Percentiles rank a stretch among this genome's conserved stretches.
Conservation (phyloP, 352 stramenopile genomes). For the Globisporangium middletonii region DNA sequence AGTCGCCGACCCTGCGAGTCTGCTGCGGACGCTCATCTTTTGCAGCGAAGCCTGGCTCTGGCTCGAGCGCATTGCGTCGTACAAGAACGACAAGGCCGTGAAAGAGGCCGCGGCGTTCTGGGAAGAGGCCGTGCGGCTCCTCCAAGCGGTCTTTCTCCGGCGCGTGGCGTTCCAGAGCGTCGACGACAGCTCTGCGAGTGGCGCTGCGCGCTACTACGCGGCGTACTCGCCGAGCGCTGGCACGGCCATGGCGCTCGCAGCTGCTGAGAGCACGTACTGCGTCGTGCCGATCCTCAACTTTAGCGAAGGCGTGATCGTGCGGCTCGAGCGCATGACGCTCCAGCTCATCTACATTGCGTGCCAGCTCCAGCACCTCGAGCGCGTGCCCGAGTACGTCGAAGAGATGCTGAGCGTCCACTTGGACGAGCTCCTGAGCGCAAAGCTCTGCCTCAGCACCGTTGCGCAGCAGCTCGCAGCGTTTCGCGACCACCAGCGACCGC, state of each 20-base stretch:
- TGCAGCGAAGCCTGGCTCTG: constrained; percentile 74
- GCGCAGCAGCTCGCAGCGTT: constrained; percentile 68
- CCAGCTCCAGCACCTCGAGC: constrained; percentile 78
- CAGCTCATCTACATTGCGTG: constrained; percentile 67
- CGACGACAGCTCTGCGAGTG: neutral
- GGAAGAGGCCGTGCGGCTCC: constrained; percentile 68
- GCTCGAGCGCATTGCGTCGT: constrained; percentile 66
- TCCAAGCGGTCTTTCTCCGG: constrained; percentile 76
- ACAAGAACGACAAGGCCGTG: constrained; percentile 71
- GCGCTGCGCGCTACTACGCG: constrained; percentile 1
- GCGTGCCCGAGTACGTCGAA: constrained; percentile 66
- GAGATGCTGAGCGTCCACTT: constrained; percentile 57
- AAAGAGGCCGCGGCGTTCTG: constrained; percentile 75
- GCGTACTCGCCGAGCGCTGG: neutral
- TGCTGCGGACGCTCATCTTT: constrained; percentile 53
- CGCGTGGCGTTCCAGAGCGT: constrained; percentile 62
- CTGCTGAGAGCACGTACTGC: constrained; percentile 34
- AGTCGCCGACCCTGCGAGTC: constrained; percentile 46
- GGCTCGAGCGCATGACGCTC: constrained; percentile 59
- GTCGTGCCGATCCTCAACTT: constrained; percentile 82
- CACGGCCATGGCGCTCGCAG: constrained; percentile 1
- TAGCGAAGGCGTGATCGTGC: constrained; percentile 65
- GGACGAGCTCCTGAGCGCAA: constrained; percentile 69
- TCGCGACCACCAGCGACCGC: constrained; percentile 38
- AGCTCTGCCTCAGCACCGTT: constrained; percentile 69